Base-by-base conservation (phyloP, 768 basidiomycete genomes). In the Mycena crocata region DNA sequence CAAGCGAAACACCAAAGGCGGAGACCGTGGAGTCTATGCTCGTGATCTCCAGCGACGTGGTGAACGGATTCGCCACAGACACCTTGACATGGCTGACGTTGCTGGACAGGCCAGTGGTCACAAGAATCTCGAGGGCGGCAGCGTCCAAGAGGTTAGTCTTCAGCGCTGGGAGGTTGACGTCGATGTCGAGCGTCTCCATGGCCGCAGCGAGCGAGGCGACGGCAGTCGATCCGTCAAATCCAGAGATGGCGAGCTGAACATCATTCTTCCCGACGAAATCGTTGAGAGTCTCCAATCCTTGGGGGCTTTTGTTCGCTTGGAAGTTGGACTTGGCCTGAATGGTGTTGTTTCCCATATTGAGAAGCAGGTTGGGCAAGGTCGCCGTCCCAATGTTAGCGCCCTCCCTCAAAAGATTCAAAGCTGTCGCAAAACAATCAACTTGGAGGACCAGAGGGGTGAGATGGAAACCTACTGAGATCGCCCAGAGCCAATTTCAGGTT, bases 71-170 rank as follows among this genome's bases (percentile, higher is more conserved):
- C 49, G 74, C 80, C 32, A 93, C 81, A 31, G 82, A 75, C 35
- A 92, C 90, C 10, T 83, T 84, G 57, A 90, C 89, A 69, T 90
- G 88, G 40, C 86, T 85, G 65, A 92, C 83, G 74, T 93, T 90
- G 70, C 89, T 86, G 61, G 77, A 75, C 31, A 78, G 79, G 21
- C 90, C 90, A 26, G 91, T 93, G 13, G 89, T 90, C 4, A 87
- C 72, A 24, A 93, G 81, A 46, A 93, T 89, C 73, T 81, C 80
- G 35, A 93, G 80, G 23, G 87, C 79, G 14, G 89, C 89, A 13
- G 82, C 77, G 34, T 85, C 80, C 57, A 93, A 79, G 24, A 92
- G 80, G 66, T 84, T 82, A 5, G 85, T 84, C 35, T 84, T 84
- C 46, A 92, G 79, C 15, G 86, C 90, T 15, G 91, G 90, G 19